These are phyloP conservation scores for Aspergillus niger DNA, from an alignment of 2,329 filamentous ascomycete genomes.

Conservation along the genomic window DNA sequence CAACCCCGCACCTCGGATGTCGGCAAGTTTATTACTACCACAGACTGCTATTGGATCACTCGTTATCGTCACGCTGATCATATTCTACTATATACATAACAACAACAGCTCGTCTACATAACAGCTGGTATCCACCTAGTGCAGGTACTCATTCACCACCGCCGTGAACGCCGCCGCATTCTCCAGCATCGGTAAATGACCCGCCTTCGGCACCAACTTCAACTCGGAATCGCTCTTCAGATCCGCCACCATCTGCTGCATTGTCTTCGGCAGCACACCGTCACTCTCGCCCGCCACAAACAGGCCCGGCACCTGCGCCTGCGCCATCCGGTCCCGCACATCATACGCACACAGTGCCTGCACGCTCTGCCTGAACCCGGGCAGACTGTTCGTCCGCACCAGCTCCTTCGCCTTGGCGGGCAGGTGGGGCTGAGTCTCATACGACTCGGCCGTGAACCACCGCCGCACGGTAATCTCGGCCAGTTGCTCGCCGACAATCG, in stretches of 20 bases:
- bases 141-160: no score
- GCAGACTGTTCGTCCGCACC: slow-evolving; percentile 68
- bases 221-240: slow-evolving; percentile 25
- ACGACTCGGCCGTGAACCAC: slow-evolving; percentile 69
- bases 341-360: slow-evolving; percentile 61
- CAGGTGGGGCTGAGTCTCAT: slow-evolving; percentile 55
- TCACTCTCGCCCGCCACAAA: no score
- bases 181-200: no score
- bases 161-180: no score
- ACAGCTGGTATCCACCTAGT: no score
- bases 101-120: no score
- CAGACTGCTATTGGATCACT: no score
- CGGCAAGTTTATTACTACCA: no score
- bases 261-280: slow-evolving; percentile 68
- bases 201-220: no score
- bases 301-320: slow-evolving; percentile 49
- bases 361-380: slow-evolving; percentile 78
- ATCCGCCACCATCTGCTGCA: slow-evolving; percentile 53
- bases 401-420: slow-evolving; percentile 66
- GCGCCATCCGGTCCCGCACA: slow-evolving; percentile 47
- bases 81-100: no score
- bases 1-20: no score
- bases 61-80: no score
- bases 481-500: slow-evolving; percentile 63
- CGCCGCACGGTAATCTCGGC: slow-evolving; percentile 71